Evolutionary conservation across 495 filamentous ascomycete species (phyloP), one percentile per base, ranked within the genome.

Genomic region (Daldinia caldariorum): DNA sequence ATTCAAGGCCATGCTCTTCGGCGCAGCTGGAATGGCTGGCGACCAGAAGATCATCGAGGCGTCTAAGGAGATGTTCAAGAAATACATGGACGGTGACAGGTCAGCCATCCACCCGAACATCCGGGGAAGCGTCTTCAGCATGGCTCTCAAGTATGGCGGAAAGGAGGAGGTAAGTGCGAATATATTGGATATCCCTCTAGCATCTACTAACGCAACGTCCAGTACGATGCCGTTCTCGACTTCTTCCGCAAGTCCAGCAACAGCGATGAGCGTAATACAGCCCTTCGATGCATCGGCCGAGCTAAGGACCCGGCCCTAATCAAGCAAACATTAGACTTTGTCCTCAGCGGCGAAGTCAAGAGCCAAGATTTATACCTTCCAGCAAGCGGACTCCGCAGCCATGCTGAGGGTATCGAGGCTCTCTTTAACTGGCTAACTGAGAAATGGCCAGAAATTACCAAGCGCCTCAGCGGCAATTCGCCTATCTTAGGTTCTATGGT

Each of bases 281-380:
- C 94, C 0, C 87, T 99, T 37, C 92, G 95, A 69, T 88, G 88
- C 66, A 85, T 99, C 8, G 94, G 95, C 53, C 87, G 93, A 57
- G 88, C 92, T 34, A 90, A 91, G 69, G 83, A 90, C 49, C 88
- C 91, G 13, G 86, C 89, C 56, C 88, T 97, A 51, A 94, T 97
- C 79, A 79, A 93, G 77, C 88, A 89, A 61, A 94, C 94, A 2
- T 86, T 99, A 16, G 84, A 79, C 8, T 82, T 97, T 37, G 88
- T 94, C 47, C 84, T 92, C 64, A 88, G 89, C 78, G 86, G 89
- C 43, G 91, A 97, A 66, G 93, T 99, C 79, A 96, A 97, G 83
- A 93, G 90, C 70, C 95, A 99, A 81, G 95, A 99, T 75, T 89
- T 99, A 70, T 98, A 97, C 83, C 89, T 97, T 75, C 95, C 87